Evolutionary conservation across 768 basidiomycete species (phyloP).

Genomic region (Mycena latifolia): DNA sequence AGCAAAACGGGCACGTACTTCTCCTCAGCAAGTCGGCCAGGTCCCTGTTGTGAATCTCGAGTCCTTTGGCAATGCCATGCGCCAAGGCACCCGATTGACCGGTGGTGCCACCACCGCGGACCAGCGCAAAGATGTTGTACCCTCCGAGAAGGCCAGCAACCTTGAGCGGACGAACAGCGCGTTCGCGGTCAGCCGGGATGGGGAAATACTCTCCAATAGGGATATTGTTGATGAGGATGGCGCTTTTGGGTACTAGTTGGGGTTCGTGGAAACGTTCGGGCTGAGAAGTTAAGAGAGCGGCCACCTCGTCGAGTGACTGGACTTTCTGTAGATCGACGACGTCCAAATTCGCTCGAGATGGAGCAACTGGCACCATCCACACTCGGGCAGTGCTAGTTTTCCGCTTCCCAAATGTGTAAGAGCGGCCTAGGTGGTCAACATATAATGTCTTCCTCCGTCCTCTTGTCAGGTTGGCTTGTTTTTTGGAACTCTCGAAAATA

Average conservation of each 20-base stretch:
- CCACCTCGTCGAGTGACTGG: constrained; percentile 32
- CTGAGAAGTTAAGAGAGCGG: constrained; percentile 26
- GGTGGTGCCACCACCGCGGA: constrained; percentile 89
- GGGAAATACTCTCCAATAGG: constrained; percentile 87
- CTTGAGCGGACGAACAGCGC: constrained; percentile 85
- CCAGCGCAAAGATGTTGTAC: constrained; percentile 83
- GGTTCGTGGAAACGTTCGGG: constrained; percentile 33
- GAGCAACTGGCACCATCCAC: constrained; percentile 84
- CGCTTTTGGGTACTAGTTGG: constrained; percentile 61
- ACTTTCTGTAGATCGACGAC: constrained; percentile 45
- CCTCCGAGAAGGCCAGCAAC: constrained; percentile 87
- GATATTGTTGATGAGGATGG: constrained; percentile 87
- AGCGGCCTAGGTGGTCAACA: constrained; percentile 83
- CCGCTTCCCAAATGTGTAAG: constrained; percentile 87
- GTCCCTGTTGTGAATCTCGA: constrained; percentile 78
- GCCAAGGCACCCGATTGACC: constrained; percentile 93
- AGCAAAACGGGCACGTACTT: constrained; percentile 62
- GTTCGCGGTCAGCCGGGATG: constrained; percentile 80
- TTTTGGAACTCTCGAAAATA: constrained; percentile 76
- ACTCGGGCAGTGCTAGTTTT: constrained; percentile 93
- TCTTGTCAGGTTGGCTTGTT: constrained; percentile 59
- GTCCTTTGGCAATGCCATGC: constrained; percentile 80
- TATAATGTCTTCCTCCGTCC: constrained; percentile 67
- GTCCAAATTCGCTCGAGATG: constrained; percentile 10
- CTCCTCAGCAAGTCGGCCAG: constrained; percentile 74